Evolutionary conservation across 345 rosid genomes (phyloP).

Genomic region (Carallia brachiata): DNA sequence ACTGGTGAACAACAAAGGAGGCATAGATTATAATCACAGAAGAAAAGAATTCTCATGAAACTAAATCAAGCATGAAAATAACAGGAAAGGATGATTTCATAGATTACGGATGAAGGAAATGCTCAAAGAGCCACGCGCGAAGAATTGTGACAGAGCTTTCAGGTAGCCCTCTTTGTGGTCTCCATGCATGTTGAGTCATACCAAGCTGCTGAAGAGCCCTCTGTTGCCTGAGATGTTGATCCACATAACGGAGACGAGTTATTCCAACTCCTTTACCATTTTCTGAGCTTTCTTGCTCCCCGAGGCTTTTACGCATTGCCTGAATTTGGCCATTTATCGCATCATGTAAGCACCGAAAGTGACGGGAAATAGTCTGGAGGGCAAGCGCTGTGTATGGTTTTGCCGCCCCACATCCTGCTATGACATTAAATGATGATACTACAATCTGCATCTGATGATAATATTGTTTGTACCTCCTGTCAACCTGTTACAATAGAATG

Average conservation of each 20-base stretch:
- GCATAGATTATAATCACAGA: not conserved
- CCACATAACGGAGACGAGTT: slow-evolving; percentile 76
- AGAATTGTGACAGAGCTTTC: slow-evolving; percentile 90
- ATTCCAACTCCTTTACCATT: slow-evolving; percentile 56
- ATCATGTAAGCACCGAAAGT: slow-evolving; percentile 78
- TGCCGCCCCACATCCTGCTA: slow-evolving; percentile 83
- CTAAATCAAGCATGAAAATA: not conserved
- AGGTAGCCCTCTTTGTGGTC: slow-evolving; percentile 97
- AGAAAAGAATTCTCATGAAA: not conserved
- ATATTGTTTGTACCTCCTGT: slow-evolving; percentile 79
- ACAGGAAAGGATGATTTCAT: not conserved
- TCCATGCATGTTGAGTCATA: slow-evolving; percentile 88
- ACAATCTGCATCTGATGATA: slow-evolving; percentile 78
- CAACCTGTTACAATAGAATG: slow-evolving; percentile 51
- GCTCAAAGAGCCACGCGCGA: slow-evolving; percentile 98
- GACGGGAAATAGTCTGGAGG: slow-evolving; percentile 83
- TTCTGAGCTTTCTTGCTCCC: slow-evolving; percentile 66
- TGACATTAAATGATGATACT: slow-evolving; percentile 72
- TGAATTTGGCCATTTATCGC: slow-evolving; percentile 68
- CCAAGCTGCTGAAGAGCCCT: slow-evolving; percentile 91
- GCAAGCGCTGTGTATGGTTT: slow-evolving; percentile 89
- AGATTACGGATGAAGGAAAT: slow-evolving; percentile 95
- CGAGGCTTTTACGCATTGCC: slow-evolving; percentile 56
- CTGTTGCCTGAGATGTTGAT: slow-evolving; percentile 84
- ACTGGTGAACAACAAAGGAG: slow-evolving; percentile 37